Evolutionary conservation across 768 basidiomycete species (phyloP).

Genomic region (Gautieria morchelliformis): DNA sequence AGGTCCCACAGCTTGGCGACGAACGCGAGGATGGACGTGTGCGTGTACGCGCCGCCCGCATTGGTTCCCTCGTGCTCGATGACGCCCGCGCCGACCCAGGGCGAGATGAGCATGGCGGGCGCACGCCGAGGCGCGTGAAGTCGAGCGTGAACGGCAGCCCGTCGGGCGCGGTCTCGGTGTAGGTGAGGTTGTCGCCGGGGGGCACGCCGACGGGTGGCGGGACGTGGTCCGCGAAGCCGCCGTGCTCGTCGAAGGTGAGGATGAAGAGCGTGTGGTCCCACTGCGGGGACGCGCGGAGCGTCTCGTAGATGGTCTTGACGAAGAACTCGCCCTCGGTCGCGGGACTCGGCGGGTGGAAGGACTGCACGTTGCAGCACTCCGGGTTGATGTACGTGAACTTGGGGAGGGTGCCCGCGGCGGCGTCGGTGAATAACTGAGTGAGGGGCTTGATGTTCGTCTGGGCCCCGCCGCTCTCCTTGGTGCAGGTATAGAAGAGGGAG

Average conservation of each 20-base stretch:
- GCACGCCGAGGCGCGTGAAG: slow-evolving; percentile 18
- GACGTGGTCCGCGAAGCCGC: slow-evolving; percentile 27
- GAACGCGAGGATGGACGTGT: no score
- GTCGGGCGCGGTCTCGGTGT: slow-evolving; percentile 20
- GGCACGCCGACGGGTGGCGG: slow-evolving; percentile 20
- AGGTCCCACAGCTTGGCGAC: no score
- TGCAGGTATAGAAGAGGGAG: slow-evolving; percentile 19
- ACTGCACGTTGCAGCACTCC: slow-evolving; percentile 14
- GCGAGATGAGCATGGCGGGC: slow-evolving; percentile 21
- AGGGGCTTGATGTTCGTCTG: slow-evolving; percentile 16
- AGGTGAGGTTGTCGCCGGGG: slow-evolving; percentile 19
- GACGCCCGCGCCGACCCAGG: slow-evolving; percentile 16
- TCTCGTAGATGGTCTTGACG: slow-evolving; percentile 24
- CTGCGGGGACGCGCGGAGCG: slow-evolving; percentile 20
- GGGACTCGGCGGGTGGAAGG: no score
- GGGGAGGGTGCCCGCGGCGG: slow-evolving; percentile 18
- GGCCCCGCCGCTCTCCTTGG: slow-evolving; percentile 12
- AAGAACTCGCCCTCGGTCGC: slow-evolving; percentile 17
- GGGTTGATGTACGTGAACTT: slow-evolving; percentile 22
- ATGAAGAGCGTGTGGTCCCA: slow-evolving; percentile 23
- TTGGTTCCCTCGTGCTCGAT: slow-evolving; percentile 15
- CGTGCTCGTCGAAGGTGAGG: slow-evolving; percentile 24
- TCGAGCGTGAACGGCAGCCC: slow-evolving; percentile 20
- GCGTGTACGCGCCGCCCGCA: neutral
- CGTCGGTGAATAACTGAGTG: slow-evolving; percentile 22